Conservation (phyloP, 1,284 basidiomycete species). For the Cerioporus squamosus region DNA sequence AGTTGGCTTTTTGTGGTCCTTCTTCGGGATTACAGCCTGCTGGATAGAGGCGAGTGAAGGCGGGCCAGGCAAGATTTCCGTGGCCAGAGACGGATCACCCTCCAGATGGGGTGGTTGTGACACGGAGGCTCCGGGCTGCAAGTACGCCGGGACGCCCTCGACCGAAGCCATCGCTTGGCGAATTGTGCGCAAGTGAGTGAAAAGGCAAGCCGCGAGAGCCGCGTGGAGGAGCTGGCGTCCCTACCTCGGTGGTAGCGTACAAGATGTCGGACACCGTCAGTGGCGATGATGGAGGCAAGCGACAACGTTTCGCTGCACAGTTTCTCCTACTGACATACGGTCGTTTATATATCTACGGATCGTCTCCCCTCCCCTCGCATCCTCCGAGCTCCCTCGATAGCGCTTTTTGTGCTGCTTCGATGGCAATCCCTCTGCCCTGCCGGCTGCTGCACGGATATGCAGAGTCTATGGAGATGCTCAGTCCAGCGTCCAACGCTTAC, state of each 20-base stretch:
- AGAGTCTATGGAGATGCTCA: too few species aligned
- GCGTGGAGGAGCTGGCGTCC: constrained; percentile 5
- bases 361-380: too few species aligned
- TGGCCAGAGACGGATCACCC: constrained; percentile 76
- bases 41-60: constrained; percentile 70
- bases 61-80: constrained; percentile 83
- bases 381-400: too few species aligned
- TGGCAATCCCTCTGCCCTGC: too few species aligned
- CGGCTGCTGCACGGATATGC: too few species aligned
- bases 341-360: too few species aligned
- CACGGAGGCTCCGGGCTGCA: constrained; percentile 69
- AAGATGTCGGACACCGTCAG: constrained; percentile 17
- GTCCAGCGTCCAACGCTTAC: too few species aligned
- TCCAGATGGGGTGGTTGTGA: constrained; percentile 78
- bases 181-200: constrained; percentile 10
- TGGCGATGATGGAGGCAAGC: constrained; percentile 27
- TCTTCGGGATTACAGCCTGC: constrained; percentile 61
- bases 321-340: constrained; percentile 1
- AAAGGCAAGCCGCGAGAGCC: constrained; percentile 9
- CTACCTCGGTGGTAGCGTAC: constrained; percentile 13
- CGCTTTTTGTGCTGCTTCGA: too few species aligned
- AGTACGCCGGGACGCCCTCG: constrained; percentile 66
- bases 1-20: constrained; percentile 74
- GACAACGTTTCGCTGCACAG: constrained; percentile 19
- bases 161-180: constrained; percentile 51